Evolutionary conservation across 1,284 basidiomycete genomes (phyloP), one percentile per base, ranked within the genome.

Genomic region (Puccinia novopanici): DNA sequence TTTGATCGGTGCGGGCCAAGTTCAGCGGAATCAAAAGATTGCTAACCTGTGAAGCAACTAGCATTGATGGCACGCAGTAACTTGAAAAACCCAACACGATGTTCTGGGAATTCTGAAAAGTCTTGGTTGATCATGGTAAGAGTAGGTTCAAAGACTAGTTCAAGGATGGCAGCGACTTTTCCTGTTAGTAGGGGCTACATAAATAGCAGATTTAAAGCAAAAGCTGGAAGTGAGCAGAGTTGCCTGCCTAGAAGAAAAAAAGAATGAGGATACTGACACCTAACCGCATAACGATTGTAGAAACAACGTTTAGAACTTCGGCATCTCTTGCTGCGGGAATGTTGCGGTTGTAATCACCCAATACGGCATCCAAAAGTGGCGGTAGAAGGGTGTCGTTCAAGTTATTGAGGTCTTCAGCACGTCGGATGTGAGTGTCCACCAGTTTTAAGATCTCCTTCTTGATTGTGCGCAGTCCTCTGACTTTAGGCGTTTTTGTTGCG

Each of bases 91-190:
- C 95, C 96, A 50, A 92, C 92, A 81, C 97, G 93, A 86, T 99
- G 96, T 86, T 99, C 97, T 30, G 97, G 97, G 88, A 90, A 99
- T 87, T 99, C 97, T 27, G 95, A 89, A 84, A 99, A 97, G 88
- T 99, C 97, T 89, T 97, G 93, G 87, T 97, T 98, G 87, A 99
- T 99, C 97, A 99, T 99, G 84, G 91, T 92, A 82, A 99, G 88
- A 4, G 97, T 99, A 59, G 94, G 94, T 87, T 98, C 95, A 84
- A 99, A 99, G 73, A 99, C 93, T 22, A 96, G 95, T 84, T 99
- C 97, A 54, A 99, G 89, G 81, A 98, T 93, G 3, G 96, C 92
- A 1, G 93, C 91, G n/a, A 99, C 92, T 90, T 99, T 95, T 45
- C 94, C 93, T 12, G 93, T 96, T 75, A 99, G 89, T 67, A 95